Evolutionary conservation across 495 filamentous ascomycete genomes (phyloP).

Genomic region (Talaromyces thailandensis): DNA sequence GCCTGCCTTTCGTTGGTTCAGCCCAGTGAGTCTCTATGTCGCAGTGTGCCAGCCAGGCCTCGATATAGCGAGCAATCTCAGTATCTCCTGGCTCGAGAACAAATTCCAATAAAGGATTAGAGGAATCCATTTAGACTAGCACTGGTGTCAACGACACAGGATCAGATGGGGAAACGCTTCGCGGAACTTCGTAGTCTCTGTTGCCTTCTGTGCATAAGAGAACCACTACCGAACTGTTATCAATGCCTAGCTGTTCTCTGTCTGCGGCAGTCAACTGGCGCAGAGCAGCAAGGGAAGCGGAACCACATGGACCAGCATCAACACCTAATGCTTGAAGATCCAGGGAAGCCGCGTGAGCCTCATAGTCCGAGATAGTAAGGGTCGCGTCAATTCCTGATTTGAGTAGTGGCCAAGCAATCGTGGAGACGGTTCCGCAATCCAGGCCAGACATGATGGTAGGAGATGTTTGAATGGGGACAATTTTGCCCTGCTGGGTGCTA

Average conservation of each 20-base stretch:
- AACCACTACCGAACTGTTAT: constrained; percentile 42
- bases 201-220: constrained; percentile 41
- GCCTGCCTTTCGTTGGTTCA: constrained; percentile 29
- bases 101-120: constrained; percentile 31
- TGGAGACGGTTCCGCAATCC: constrained; percentile 59
- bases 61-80: constrained; percentile 29
- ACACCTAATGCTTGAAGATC: constrained; percentile 37
- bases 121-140: constrained; percentile 35
- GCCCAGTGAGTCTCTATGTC: constrained; percentile 36
- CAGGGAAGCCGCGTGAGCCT: constrained; percentile 43
- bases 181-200: constrained; percentile 19
- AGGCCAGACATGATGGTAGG: constrained; percentile 60
- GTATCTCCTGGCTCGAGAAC: constrained; percentile 30
- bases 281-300: constrained; percentile 51
- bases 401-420: constrained; percentile 51
- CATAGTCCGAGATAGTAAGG: constrained; percentile 46
- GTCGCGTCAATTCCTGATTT: constrained; percentile 46
- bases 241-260: constrained; percentile 21
- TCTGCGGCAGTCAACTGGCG: constrained; percentile 24
- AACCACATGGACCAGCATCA: constrained; percentile 55
- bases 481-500: constrained; percentile 36
- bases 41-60: constrained; percentile 35
- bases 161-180: constrained; percentile 21
- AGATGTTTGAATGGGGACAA: constrained; percentile 34
- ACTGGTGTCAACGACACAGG: constrained; percentile 24